Evolutionary conservation across 495 filamentous ascomycete species (phyloP).

Genomic region (Lasiosphaeria ovina): DNA sequence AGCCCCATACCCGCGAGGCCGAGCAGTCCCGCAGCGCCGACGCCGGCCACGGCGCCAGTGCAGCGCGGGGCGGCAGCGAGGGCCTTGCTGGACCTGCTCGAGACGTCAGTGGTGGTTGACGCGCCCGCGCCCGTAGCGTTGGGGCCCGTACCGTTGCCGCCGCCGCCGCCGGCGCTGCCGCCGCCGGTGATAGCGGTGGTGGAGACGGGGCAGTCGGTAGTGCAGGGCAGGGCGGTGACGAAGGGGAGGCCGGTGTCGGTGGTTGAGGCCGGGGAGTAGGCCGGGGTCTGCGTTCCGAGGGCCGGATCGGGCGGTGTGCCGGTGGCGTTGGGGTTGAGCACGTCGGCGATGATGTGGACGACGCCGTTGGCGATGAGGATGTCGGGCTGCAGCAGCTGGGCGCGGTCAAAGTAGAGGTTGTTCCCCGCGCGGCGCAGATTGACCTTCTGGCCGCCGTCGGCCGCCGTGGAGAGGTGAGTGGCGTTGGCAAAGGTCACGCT

Average conservation of each 20-base stretch:
- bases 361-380: slow-evolving; percentile 66
- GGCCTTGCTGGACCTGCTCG: slow-evolving; percentile 1
- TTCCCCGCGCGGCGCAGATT: slow-evolving; percentile 12
- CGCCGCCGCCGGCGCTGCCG: neutral
- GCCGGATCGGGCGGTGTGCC: slow-evolving; percentile 40
- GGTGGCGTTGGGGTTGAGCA: slow-evolving; percentile 57
- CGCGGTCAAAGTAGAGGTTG: slow-evolving; percentile 44
- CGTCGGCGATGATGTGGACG: slow-evolving; percentile 61
- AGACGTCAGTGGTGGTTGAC: neutral
- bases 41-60: slow-evolving; percentile 3
- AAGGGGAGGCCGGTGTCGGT: slow-evolving; percentile 36
- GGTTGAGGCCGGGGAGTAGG: slow-evolving; percentile 45
- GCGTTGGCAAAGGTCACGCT: slow-evolving; percentile 42
- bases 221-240: slow-evolving; percentile 36
- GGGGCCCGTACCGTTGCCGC: neutral
- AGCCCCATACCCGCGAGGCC: slow-evolving; percentile 8
- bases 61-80: slow-evolving; percentile 5
- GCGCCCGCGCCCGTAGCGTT: neutral
- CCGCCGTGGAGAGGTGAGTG: slow-evolving; percentile 43
- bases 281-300: slow-evolving; percentile 42
- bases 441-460: slow-evolving; percentile 9
- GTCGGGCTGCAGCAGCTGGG: slow-evolving; percentile 55
- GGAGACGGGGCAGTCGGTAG: slow-evolving; percentile 24
- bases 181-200: neutral
- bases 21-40: neutral